Evolutionary conservation across 2,329 filamentous ascomycete genomes (phyloP).

Genomic region (Claviceps africana): DNA sequence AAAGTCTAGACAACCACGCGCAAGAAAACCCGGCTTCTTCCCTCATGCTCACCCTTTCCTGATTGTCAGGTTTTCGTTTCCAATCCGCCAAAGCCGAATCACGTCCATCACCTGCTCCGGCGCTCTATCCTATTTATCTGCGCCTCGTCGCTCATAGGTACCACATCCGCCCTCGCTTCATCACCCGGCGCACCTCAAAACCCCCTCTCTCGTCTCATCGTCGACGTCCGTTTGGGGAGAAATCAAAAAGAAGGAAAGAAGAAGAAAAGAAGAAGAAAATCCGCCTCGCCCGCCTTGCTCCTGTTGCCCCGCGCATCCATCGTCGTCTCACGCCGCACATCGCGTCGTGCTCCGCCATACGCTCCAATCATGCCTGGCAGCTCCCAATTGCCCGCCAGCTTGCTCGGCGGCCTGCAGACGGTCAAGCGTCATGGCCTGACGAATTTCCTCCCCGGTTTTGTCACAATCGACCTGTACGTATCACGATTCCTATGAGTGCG

Average conservation of each 20-base stretch:
- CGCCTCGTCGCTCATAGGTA: too few species aligned
- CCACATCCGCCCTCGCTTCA: too few species aligned
- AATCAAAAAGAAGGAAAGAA: too few species aligned
- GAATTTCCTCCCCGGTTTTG: constrained; percentile 39
- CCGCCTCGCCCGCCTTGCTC: too few species aligned
- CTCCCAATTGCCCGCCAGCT: constrained; percentile 56
- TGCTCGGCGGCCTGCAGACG: constrained; percentile 50
- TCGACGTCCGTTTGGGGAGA: background rate
- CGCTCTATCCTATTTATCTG: too few species aligned
- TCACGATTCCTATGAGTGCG: background rate
- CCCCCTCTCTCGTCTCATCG: background rate
- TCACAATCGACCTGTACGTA: constrained; percentile 57
- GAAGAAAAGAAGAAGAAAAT: too few species aligned
- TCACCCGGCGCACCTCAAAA: too few species aligned
- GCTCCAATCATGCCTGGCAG: constrained; percentile 43
- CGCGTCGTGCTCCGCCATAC: background rate
- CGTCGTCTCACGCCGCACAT: background rate
- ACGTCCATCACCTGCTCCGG: too few species aligned
- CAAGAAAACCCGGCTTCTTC: background rate
- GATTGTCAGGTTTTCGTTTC: too few species aligned
- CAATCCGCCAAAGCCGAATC: too few species aligned
- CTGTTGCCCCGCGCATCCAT: background rate
- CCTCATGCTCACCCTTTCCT: too few species aligned
- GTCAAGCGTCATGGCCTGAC: constrained; percentile 44
- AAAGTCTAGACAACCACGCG: background rate